These are phyloP conservation scores for Tetrahymena thermophila DNA, from an alignment of 73 alveolate species.

Conservation along the genomic window DNA sequence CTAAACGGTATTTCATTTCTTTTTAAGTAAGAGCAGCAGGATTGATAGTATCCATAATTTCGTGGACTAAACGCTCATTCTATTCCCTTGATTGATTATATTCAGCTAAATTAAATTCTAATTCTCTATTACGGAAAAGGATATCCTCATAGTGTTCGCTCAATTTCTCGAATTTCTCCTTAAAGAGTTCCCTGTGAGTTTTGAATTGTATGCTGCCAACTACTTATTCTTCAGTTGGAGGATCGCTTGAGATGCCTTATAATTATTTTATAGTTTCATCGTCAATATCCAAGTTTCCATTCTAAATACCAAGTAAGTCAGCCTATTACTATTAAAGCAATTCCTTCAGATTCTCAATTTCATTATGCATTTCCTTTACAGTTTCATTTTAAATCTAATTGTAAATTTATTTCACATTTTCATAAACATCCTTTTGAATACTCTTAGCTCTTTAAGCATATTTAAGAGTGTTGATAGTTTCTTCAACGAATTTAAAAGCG, in stretches of 20 bases:
- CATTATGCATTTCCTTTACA: background rate
- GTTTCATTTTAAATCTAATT: background rate
- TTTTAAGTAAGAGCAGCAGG: background rate
- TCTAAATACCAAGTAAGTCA: background rate
- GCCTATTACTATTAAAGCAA: background rate
- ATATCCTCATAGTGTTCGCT: background rate
- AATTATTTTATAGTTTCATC: background rate
- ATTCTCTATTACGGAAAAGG: background rate
- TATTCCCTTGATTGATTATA: background rate
- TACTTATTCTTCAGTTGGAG: background rate
- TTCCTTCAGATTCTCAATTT: background rate
- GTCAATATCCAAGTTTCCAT: background rate
- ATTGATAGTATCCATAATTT: background rate
- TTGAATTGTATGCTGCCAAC: background rate
- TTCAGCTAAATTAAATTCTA: background rate
- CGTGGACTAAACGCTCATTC: background rate
- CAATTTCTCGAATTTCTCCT: background rate
- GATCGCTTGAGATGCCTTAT: background rate
- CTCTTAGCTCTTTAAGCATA: constrained; percentile 20
- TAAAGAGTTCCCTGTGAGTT: background rate
- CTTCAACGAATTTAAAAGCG: constrained; percentile 9
- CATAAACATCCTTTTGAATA: background rate
- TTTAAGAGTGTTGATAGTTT: constrained; percentile 40
- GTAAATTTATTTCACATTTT: background rate
- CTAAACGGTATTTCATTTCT: background rate